Evolutionary conservation across 2,329 filamentous ascomycete genomes (phyloP), one percentile per base, ranked within the genome.

Genomic region (Thelonectria rubi): DNA sequence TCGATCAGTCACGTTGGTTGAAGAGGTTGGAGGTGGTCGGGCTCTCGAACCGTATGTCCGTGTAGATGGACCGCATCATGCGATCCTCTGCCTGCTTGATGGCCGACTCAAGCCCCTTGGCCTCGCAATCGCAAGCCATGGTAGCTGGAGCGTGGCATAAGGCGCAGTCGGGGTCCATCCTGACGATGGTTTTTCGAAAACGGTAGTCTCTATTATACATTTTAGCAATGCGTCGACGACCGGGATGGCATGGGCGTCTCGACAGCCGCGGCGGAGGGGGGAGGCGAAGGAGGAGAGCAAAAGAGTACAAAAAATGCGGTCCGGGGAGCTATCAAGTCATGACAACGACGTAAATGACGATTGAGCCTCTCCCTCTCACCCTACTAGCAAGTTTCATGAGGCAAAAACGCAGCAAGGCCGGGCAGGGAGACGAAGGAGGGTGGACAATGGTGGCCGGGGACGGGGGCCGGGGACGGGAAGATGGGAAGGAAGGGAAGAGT

Each of bases 161-260:
- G 55, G 88, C 88, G 76, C 88, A 91, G 77, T 90, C 86, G 45
- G 88, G 88, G 71, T 90, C 88, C 86, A 90, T 89, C 76, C 82
- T 88, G 75, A 85, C 82, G 74, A 84, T 70, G 63, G 79, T 74
- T 76, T 83, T 84, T 70, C 79, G 78, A 70, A 73, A 69, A 69
- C 78, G 77, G 47, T 76, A 72, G 58, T 81, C 79, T 80, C 79
- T 84, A 73, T 75, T 66, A 79, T 81, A 81, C 82, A 86, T 86
- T 75, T 83, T 81, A 82, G 80, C 77, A 70, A 69, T 56, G 51
- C 55, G 18, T 30, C 40, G 60, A 53, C 53, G 67, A 65, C 61
- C 58, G 60, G 64, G 62, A 65, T 62, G 61, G 50, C 57, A 64
- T 55, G 55, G 62, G 64, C 55, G 17, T 24, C 63, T 55, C 58